A percentile compares a stretch with the other conserved stretches of the same genome.
Conservation (phyloP, 2,329 filamentous ascomycete species). For the Herpotrichia juniperi region DNA sequence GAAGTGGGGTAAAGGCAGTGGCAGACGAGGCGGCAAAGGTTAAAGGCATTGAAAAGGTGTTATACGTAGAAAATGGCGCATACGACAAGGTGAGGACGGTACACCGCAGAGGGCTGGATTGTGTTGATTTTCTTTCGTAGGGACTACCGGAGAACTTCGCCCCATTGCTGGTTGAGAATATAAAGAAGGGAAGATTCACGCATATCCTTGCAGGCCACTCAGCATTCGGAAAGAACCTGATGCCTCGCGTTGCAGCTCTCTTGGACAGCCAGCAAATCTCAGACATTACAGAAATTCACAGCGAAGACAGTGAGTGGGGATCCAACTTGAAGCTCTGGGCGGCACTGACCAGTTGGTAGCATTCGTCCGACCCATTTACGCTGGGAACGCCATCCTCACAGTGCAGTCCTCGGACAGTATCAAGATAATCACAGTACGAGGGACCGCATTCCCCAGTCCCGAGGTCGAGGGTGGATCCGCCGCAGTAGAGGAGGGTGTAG, state of each 20-base stretch:
- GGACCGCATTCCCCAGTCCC: constrained; percentile 85
- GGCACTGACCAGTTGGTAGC: constrained; percentile 50
- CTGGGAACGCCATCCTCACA: constrained; percentile 94
- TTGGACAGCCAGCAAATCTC: constrained; percentile 93
- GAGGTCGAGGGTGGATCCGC: constrained; percentile 75
- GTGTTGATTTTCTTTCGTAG: constrained; percentile 38
- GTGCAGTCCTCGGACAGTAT: constrained; percentile 86
- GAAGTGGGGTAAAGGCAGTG: constrained; percentile 73
- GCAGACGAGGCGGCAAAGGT: constrained; percentile 88
- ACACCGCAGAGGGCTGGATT: neutral
- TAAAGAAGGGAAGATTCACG: constrained; percentile 93
- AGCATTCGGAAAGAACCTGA: constrained; percentile 93
- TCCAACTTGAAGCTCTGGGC: too few species aligned
- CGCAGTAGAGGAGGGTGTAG: constrained; percentile 77
- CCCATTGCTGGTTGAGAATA: constrained; percentile 92
- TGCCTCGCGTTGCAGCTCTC: constrained; percentile 89
- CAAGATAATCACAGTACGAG: constrained; percentile 91
- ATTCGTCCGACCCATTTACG: constrained; percentile 96
- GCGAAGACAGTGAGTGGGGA: constrained; percentile 74
- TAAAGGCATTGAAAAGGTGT: constrained; percentile 87
- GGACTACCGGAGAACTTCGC: constrained; percentile 93
- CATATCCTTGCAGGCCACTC: constrained; percentile 91
- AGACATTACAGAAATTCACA: constrained; percentile 85
- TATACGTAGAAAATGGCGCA: constrained; percentile 83
- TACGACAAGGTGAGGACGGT: constrained; percentile 78